Evolutionary conservation across 2,329 filamentous ascomycete genomes (phyloP).

Genomic region (Stagonosporopsis rhizophila): DNA sequence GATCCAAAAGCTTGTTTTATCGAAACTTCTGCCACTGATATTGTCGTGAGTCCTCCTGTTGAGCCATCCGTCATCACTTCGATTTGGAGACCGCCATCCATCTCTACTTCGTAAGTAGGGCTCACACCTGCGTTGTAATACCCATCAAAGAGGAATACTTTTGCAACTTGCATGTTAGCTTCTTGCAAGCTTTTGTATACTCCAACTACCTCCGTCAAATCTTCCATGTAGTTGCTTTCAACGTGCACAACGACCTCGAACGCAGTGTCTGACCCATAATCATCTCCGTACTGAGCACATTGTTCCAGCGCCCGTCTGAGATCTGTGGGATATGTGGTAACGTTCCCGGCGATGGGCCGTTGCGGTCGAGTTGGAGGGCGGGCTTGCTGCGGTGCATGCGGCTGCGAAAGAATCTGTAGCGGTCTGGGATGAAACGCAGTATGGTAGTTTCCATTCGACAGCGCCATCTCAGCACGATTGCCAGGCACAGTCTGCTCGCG

Average conservation of each 20-base stretch:
- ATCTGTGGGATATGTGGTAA: constrained; percentile 21
- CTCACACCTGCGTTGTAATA: background rate
- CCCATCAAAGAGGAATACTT: background rate
- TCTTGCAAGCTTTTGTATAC: constrained; percentile 5
- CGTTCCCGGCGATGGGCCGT: constrained; percentile 11
- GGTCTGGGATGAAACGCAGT: constrained; percentile 16
- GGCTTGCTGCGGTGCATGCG: constrained; percentile 13
- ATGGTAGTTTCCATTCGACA: constrained; percentile 6
- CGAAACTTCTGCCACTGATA: background rate
- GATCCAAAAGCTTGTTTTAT: background rate
- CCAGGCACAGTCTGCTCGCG: constrained; percentile 12
- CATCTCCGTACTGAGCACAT: background rate
- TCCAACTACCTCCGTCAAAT: background rate
- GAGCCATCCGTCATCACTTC: background rate
- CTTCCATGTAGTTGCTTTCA: background rate
- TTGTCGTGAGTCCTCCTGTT: background rate
- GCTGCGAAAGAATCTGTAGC: constrained; percentile 17
- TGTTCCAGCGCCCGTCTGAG: constrained; percentile 8
- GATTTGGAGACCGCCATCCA: background rate
- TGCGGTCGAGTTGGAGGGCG: background rate
- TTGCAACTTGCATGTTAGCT: constrained; percentile 7
- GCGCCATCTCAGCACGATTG: constrained; percentile 1
- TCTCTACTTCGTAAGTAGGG: background rate
- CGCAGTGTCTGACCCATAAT: background rate
- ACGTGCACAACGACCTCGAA: background rate